Evolutionary conservation across 2,329 filamentous ascomycete genomes (phyloP), one percentile per base, ranked within the genome.

Genomic region (Didymella arachidicola): DNA sequence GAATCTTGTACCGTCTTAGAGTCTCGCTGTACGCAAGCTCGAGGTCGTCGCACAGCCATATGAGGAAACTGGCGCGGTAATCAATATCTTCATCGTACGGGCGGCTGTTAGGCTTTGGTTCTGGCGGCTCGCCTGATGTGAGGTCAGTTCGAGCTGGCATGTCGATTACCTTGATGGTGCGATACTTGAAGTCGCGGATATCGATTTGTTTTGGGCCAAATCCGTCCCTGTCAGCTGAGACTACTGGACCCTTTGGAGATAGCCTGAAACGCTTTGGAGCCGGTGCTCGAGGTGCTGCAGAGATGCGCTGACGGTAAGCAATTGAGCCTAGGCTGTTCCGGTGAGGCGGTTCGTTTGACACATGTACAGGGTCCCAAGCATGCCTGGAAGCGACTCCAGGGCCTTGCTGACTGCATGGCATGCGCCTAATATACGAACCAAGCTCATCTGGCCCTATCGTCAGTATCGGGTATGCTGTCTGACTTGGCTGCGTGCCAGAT

Each of bases 21-120:
- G 51, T 44, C 38, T 57, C 46, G 14, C 43, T 56, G 39, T 64
- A 65, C 0, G 60, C 52, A 7, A 56, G 12, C 34, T 62, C 61
- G 8, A 47, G 27, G 11, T 65, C 61, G 19, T 67, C 65, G 14
- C 62, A 56, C 53, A 49, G 64, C 34, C 61, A 58, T 5, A 65
- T 59, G 11, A 65, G 56, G 57, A 61, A 56, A n/a, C 52, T 57
- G 53, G 52, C 58, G 18, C 44, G 32, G 29, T 60, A 51, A 42
- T 67, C 59, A 25, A 65, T 50, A 3, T 58, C 61, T 4, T 57
- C 54, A 7, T 59, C 65, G 14, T 59, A 65, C 5, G 61, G 65
- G 5, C 39, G 36, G 10, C 26, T 45, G 6, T 47, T 27, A n/a
- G 19, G 34, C 1, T 47, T 39, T 32, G 63, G 65, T 12, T 53